A percentile compares a stretch with the other conserved stretches of the same genome.
phyloP scores from a whole-genome alignment of 2,329 filamentous ascomycete genomes.

The Colletotrichum tanaceti region DNA sequence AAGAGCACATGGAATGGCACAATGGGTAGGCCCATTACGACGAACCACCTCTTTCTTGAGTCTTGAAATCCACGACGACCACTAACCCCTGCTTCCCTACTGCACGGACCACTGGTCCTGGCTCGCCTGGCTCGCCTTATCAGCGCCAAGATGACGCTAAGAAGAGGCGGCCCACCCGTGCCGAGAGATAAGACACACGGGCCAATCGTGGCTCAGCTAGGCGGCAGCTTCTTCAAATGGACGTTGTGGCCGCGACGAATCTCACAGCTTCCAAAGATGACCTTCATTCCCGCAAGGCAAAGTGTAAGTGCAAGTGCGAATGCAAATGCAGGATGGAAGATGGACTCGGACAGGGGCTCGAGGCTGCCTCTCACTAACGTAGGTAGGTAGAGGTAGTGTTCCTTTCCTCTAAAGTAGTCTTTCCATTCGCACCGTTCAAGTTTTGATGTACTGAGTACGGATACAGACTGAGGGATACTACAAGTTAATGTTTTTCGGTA shows the following conservation, averaged over 20 bases:
- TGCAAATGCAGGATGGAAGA: no score
- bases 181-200: constrained; percentile 39
- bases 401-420: constrained; percentile 22
- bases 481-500: neutral
- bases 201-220: constrained; percentile 16
- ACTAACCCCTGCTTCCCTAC: constrained; percentile 14
- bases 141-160: constrained; percentile 37
- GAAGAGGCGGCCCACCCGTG: neutral
- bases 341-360: neutral
- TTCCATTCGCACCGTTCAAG: neutral
- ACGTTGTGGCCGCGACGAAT: constrained; percentile 19
- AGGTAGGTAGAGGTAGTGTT: no score
- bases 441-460: no score
- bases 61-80: no score
- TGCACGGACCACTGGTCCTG: constrained; percentile 15
- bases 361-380: neutral
- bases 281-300: constrained; percentile 17
- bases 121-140: constrained; percentile 35
- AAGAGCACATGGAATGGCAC: constrained; percentile 14
- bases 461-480: no score
- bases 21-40: no score
- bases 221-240: constrained; percentile 33
- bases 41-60: no score
- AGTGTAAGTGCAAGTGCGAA: neutral
- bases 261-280: neutral